phyloP scores from a whole-genome alignment of 768 basidiomycete genomes.

The Naganishia vishniacii region DNA sequence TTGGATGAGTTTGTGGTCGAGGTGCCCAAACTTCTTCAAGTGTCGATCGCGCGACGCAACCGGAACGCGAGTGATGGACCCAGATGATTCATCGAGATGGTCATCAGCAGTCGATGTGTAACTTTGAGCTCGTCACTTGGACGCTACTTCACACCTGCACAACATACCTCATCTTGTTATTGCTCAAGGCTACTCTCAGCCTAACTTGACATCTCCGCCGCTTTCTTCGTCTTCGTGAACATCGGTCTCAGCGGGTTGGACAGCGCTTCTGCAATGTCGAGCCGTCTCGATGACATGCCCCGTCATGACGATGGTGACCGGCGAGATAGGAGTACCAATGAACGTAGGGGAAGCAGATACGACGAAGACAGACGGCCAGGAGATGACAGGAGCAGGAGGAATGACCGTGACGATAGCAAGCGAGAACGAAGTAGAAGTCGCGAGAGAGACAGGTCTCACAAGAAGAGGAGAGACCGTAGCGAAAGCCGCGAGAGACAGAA shows the following conservation, averaged over 20 bases:
- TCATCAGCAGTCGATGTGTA: too few relatives aligned
- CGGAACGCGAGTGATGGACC: neutral
- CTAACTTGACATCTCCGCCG: too few relatives aligned
- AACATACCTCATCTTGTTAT: too few relatives aligned
- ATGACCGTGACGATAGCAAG: constrained; percentile 43
- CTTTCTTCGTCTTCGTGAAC: too few relatives aligned
- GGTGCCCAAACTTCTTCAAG: neutral
- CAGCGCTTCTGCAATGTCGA: constrained; percentile 4
- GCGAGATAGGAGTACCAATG: constrained; percentile 46
- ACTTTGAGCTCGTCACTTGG: too few relatives aligned
- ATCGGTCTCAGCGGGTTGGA: too few relatives aligned
- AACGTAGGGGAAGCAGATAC: constrained; percentile 27
- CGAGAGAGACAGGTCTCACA: constrained; percentile 52
- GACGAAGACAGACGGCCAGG: constrained; percentile 25
- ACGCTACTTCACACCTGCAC: neutral
- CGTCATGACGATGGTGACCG: constrained; percentile 35
- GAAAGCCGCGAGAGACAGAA: constrained; percentile 46
- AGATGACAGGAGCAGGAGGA: constrained; percentile 32
- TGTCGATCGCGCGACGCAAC: neutral
- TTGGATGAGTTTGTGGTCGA: too few relatives aligned
- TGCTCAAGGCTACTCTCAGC: too few relatives aligned
- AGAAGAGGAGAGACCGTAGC: constrained; percentile 47
- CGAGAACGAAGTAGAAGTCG: constrained; percentile 49
- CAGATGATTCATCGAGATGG: too few relatives aligned
- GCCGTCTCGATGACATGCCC: constrained; percentile 17